Evolutionary conservation across 345 rosid species (phyloP).

Genomic region (Linum trigynum): DNA sequence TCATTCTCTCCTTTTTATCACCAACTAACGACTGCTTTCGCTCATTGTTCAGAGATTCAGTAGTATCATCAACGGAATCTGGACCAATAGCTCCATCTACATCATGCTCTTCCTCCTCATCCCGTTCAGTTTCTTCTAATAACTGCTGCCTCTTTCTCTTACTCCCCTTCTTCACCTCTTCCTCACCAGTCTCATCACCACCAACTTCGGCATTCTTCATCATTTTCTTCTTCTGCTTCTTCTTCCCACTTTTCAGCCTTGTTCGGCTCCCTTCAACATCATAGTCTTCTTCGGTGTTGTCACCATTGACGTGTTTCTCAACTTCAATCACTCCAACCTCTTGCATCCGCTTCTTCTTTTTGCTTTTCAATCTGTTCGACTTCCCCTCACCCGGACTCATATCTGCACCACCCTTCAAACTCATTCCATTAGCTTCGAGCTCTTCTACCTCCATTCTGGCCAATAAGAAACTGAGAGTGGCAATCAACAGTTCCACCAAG

Average conservation of each 20-base stretch:
- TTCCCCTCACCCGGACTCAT: background rate
- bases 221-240: conserved; percentile 2
- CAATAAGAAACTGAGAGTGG: background rate
- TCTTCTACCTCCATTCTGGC: conserved; percentile 18
- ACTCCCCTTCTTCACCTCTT: conserved; percentile 10
- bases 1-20: conserved; percentile 7
- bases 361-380: conserved; percentile 5
- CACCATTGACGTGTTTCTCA: conserved; percentile 4
- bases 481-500: background rate
- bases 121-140: conserved; percentile 10
- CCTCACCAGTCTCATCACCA: background rate
- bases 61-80: background rate
- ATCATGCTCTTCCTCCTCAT: conserved; percentile 10
- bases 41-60: conserved; percentile 2
- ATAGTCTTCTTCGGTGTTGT: background rate
- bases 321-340: background rate
- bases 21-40: background rate
- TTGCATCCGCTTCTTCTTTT: conserved; percentile 1
- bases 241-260: conserved; percentile 5
- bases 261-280: background rate
- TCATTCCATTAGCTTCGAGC: background rate
- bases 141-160: conserved; percentile 12
- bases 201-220: background rate
- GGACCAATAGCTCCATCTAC: conserved; percentile 7
- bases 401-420: conserved; percentile 6